Percentiles rank a stretch among this genome's conserved stretches.
These are phyloP conservation scores for Moesziomyces aphidis DNA, from an alignment of 1,284 basidiomycete species.

Conservation along the genomic window DNA sequence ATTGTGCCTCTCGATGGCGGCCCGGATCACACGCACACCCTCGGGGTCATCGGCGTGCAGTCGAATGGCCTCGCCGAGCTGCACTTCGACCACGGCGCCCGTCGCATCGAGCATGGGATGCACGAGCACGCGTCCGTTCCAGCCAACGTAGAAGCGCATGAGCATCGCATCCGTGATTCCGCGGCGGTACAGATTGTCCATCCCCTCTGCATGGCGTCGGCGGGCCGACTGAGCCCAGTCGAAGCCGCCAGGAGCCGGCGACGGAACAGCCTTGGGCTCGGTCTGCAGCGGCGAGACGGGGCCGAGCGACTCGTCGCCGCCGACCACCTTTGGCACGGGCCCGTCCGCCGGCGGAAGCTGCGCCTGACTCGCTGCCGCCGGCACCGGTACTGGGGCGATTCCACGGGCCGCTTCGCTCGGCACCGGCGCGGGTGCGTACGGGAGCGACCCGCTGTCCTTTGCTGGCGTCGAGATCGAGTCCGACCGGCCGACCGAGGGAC, in stretches of 20 bases:
- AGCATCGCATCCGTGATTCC: slow-evolving; percentile 66
- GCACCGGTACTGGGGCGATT: slow-evolving; percentile 11
- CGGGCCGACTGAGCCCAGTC: slow-evolving; percentile 35
- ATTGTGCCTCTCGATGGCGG: slow-evolving; percentile 30
- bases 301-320: slow-evolving; percentile 21
- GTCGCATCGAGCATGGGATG: slow-evolving; percentile 48
- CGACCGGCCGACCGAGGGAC: slow-evolving; percentile 26
- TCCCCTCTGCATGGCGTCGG: slow-evolving; percentile 58
- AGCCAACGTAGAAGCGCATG: slow-evolving; percentile 59
- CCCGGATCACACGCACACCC: slow-evolving; percentile 52
- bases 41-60: slow-evolving; percentile 57
- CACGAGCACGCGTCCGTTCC: slow-evolving; percentile 64
- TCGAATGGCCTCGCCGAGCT: slow-evolving; percentile 52
- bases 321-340: slow-evolving; percentile 10
- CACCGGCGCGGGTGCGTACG: slow-evolving; percentile 29
- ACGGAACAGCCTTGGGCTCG: slow-evolving; percentile 13
- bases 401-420: slow-evolving; percentile 41
- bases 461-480: slow-evolving; percentile 32
- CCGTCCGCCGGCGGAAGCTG: slow-evolving; percentile 3
- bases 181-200: slow-evolving; percentile 61
- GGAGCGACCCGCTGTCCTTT: slow-evolving; percentile 21
- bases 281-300: slow-evolving; percentile 18
- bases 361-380: slow-evolving; percentile 11
- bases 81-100: slow-evolving; percentile 44
- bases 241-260: slow-evolving; percentile 9